Evolutionary conservation across 2,329 filamentous ascomycete genomes (phyloP), one percentile per base, ranked within the genome.

Genomic region (Polytolypa hystricis): DNA sequence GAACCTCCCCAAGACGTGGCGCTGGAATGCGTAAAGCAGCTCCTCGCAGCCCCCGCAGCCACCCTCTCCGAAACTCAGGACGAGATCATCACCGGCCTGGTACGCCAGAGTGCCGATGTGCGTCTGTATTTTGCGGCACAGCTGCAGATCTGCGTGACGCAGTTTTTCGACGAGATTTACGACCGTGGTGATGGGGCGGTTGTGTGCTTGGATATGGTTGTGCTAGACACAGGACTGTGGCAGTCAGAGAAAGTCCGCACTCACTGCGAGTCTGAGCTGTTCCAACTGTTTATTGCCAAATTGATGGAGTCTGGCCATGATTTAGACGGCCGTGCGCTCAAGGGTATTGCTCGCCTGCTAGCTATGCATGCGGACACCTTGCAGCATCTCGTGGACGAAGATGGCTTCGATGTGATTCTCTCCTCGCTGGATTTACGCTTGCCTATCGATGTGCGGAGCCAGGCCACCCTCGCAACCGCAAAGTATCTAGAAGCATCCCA

Each of bases 231-330:
- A n/a, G 54, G 53, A 4, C 55, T 66, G 4, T 69, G 66, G 66
- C 55, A 56, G 12, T 58, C 56, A 3, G 62, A 67, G 43, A 52
- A 58, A 19, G 53, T 45, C n/a, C 57, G 64, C 29, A 49, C 55
- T 11, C 59, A 63, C 35, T 66, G 63, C 44, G 63, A 68, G 45
- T 57, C 57, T 38, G 65, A 67, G 43, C 55, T 69, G 4, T 67
- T 69, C 40, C 63, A 64, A 51, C 74, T 93, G 39, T 78, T 89
- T 47, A 76, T 95, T 47, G 87, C 87, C 16, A 81, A 83, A 51
- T 67, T 95, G 48, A 93, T 95, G 79, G 84, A 93, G 56, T 85
- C 84, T 30, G 86, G 85, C 36, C 77, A 87, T 50, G 84, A 94
- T 39, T 58, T 74, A 41, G 72, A 75, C 25, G 73, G 73, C 30